These are phyloP conservation scores for Podospora fimiseda DNA, from an alignment of 495 filamentous ascomycete genomes.

Conservation along the genomic window DNA sequence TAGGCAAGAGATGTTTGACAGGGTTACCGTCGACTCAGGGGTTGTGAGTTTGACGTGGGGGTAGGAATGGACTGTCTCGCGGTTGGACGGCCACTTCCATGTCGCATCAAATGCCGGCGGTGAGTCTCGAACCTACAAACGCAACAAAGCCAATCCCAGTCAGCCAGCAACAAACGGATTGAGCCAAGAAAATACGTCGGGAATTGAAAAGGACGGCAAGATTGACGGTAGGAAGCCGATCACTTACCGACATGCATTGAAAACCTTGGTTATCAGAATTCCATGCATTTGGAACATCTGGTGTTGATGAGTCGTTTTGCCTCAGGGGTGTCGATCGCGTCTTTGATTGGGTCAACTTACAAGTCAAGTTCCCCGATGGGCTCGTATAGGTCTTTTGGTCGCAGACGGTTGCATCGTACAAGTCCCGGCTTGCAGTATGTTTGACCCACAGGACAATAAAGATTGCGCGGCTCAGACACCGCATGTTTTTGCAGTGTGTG, in stretches of 20 bases:
- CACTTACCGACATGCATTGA: conserved; percentile 23
- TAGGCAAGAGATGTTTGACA: conserved; percentile 28
- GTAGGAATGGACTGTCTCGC: conserved; percentile 24
- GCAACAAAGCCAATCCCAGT: not conserved
- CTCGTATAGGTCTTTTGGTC: conserved; percentile 20
- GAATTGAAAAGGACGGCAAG: conserved; percentile 1
- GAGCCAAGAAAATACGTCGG: conserved; percentile 3
- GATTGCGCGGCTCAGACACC: not conserved
- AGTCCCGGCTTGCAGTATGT: conserved; percentile 4
- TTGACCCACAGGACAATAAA: conserved; percentile 10
- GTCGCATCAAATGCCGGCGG: conserved; percentile 27
- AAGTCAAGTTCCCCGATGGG: conserved; percentile 16
- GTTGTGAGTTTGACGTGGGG: conserved; percentile 28
- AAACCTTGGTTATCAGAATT: conserved; percentile 24
- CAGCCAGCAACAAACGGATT: conserved; percentile 3
- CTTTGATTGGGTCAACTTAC: conserved; percentile 14
- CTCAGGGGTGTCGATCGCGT: not conserved
- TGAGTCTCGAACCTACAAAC: conserved; percentile 21
- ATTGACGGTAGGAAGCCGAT: conserved; percentile 1
- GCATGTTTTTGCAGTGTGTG: conserved; percentile 4
- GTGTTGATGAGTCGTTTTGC: not conserved
- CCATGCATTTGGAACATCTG: conserved; percentile 26
- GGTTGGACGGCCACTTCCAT: conserved; percentile 21
- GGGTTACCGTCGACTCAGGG: conserved; percentile 15
- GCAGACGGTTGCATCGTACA: conserved; percentile 22